phyloP scores from a whole-genome alignment of 129 eudicot species.

The Tagetes patula region DNA sequence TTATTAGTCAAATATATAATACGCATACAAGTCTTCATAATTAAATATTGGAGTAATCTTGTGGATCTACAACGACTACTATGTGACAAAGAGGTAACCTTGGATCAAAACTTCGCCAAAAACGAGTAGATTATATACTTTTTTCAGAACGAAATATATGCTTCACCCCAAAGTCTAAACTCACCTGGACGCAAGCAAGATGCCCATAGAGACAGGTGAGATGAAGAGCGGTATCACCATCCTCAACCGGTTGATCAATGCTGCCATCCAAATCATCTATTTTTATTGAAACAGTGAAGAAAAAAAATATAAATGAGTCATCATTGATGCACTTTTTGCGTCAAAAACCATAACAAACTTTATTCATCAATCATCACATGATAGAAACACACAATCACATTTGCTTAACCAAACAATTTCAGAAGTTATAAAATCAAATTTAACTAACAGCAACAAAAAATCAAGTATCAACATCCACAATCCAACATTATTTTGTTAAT shows the following conservation, averaged over 20 bases:
- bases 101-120: background rate
- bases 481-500: background rate
- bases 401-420: background rate
- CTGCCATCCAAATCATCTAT: conserved; percentile 67
- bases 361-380: background rate
- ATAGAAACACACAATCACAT: background rate
- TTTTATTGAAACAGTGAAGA: background rate
- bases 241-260: conserved; percentile 86
- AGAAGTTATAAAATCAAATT: background rate
- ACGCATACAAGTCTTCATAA: background rate
- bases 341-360: too few relatives aligned
- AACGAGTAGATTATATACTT: too few relatives aligned
- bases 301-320: background rate
- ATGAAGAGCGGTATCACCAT: conserved; percentile 95
- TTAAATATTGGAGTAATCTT: background rate
- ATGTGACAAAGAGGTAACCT: background rate
- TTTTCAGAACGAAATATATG: too few relatives aligned
- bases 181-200: conserved; percentile 42
- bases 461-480: background rate
- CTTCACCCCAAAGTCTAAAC: background rate
- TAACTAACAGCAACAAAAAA: background rate
- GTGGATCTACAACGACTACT: background rate
- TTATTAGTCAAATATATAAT: background rate
- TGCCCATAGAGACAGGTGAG: conserved; percentile 91
- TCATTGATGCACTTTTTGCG: too few relatives aligned